phyloP scores from a whole-genome alignment of 2,329 filamentous ascomycete genomes.

The Mariannaea sp. region DNA sequence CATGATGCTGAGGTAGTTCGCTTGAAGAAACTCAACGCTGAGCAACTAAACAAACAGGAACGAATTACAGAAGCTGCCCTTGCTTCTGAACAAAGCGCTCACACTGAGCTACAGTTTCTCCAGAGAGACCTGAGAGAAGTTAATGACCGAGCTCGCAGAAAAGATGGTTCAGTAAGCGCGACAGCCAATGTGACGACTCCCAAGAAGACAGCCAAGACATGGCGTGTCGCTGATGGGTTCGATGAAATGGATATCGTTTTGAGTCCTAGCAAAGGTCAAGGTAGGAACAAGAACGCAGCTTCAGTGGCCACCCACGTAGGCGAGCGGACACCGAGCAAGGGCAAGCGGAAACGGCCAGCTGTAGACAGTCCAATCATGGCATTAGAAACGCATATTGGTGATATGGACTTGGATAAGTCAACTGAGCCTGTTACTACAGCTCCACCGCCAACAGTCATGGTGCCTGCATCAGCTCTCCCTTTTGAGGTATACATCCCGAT shows the following conservation, averaged over 20 bases:
- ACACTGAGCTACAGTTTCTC: slow-evolving; percentile 74
- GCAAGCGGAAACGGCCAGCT: slow-evolving; percentile 70
- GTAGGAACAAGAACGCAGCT: slow-evolving; percentile 46
- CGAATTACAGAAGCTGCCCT: slow-evolving; percentile 67
- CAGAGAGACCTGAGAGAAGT: slow-evolving; percentile 72
- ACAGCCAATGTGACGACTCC: slow-evolving; percentile 55
- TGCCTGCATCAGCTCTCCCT: slow-evolving; percentile 42
- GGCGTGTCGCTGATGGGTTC: slow-evolving; percentile 74
- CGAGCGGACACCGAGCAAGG: slow-evolving; percentile 66
- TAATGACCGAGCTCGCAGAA: slow-evolving; percentile 53
- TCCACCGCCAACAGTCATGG: slow-evolving; percentile 30
- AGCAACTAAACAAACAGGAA: slow-evolving; percentile 67
- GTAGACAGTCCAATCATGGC: slow-evolving; percentile 70
- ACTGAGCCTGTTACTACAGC: slow-evolving; percentile 28
- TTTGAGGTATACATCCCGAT: slow-evolving; percentile 51
- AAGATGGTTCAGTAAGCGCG: slow-evolving; percentile 42
- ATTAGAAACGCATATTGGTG: slow-evolving; percentile 57
- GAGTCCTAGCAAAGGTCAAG: slow-evolving; percentile 58
- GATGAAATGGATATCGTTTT: slow-evolving; percentile 65
- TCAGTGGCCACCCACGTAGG: slow-evolving; percentile 51
- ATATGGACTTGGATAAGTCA: slow-evolving; percentile 44
- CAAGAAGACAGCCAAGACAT: slow-evolving; percentile 60
- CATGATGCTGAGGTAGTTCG: slow-evolving; percentile 66
- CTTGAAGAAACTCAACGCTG: slow-evolving; percentile 66
- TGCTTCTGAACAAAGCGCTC: slow-evolving; percentile 66